Percentiles rank a stretch among this genome's conserved stretches.
Conservation (phyloP, 2,329 filamentous ascomycete genomes). For the Cladorrhinum sp. region DNA sequence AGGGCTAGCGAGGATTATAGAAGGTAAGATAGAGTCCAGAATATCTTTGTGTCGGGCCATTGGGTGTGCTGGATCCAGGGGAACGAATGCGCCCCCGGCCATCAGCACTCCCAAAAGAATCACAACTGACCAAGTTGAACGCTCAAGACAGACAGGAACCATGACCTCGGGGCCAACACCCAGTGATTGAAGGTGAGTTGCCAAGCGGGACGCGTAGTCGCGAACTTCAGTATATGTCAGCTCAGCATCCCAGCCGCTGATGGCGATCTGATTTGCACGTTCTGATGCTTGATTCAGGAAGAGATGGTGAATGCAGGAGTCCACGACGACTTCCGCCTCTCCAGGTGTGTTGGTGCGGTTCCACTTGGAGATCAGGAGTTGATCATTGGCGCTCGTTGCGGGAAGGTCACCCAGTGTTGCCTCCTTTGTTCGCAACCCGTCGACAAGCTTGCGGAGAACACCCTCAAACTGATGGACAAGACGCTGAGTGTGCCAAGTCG, state of each 20-base stretch:
- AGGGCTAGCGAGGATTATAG: slow-evolving; percentile 23
- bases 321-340: slow-evolving; percentile 6
- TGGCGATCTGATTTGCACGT: slow-evolving; percentile 11
- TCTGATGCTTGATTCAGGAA: slow-evolving; percentile 17
- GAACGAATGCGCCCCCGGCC: slow-evolving; percentile 31
- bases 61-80: slow-evolving; percentile 29
- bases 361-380: slow-evolving; percentile 20
- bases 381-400: slow-evolving; percentile 23
- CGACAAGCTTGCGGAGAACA: slow-evolving; percentile 17
- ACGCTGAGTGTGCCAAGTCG: slow-evolving; percentile 22
- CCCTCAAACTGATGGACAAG: slow-evolving; percentile 23
- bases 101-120: slow-evolving; percentile 29
- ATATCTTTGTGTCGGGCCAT: slow-evolving; percentile 19
- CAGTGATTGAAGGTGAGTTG: slow-evolving; percentile 17
- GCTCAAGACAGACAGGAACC: slow-evolving; percentile 29
- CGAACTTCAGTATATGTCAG: slow-evolving; percentile 26
- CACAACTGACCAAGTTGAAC: slow-evolving; percentile 25
- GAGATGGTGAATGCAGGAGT: slow-evolving; percentile 23
- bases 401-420: slow-evolving; percentile 20
- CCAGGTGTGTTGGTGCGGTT: slow-evolving; percentile 11
- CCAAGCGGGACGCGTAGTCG: slow-evolving; percentile 20
- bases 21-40: slow-evolving; percentile 14
- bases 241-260: slow-evolving; percentile 28
- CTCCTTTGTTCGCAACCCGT: slow-evolving; percentile 1
- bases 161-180: slow-evolving; percentile 24